Conservation (phyloP, 441 rosid species). For the Lepidium campestre region DNA sequence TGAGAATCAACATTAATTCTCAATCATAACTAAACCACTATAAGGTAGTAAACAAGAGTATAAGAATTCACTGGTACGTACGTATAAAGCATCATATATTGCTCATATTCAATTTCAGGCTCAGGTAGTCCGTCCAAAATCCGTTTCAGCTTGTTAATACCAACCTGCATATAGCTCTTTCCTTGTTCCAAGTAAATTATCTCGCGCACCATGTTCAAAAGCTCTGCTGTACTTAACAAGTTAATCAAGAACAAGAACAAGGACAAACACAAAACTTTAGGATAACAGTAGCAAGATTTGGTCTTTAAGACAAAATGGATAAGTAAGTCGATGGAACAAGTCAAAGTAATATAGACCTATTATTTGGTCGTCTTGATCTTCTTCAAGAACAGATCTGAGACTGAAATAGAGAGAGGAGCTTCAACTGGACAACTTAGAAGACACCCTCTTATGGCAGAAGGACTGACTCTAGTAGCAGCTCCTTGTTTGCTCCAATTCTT, state of each 20-base stretch:
- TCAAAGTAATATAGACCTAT: too few relatives aligned
- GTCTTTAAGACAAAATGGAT: too few relatives aligned
- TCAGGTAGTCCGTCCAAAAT: slow-evolving; percentile 62
- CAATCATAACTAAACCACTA: background rate
- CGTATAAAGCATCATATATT: slow-evolving; percentile 92
- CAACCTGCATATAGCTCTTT: slow-evolving; percentile 79
- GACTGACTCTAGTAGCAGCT: too few relatives aligned
- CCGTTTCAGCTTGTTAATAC: slow-evolving; percentile 67
- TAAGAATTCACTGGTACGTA: slow-evolving; percentile 24
- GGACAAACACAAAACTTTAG: background rate
- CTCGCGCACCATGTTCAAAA: slow-evolving; percentile 46
- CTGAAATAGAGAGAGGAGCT: too few relatives aligned
- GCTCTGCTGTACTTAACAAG: slow-evolving; percentile 4
- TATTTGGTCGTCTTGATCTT: too few relatives aligned
- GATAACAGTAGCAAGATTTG: background rate
- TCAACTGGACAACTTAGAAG: too few relatives aligned
- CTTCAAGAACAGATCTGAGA: too few relatives aligned
- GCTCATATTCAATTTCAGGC: slow-evolving; percentile 54
- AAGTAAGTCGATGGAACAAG: too few relatives aligned
- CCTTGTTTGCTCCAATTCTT: too few relatives aligned
- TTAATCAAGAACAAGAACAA: background rate
- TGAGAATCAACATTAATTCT: slow-evolving; percentile 25
- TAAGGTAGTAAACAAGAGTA: background rate
- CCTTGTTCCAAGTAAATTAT: slow-evolving; percentile 65
- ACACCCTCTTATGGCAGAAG: too few relatives aligned